phyloP scores from a whole-genome alignment of 257 asterid species.

The Solanum okadae region DNA sequence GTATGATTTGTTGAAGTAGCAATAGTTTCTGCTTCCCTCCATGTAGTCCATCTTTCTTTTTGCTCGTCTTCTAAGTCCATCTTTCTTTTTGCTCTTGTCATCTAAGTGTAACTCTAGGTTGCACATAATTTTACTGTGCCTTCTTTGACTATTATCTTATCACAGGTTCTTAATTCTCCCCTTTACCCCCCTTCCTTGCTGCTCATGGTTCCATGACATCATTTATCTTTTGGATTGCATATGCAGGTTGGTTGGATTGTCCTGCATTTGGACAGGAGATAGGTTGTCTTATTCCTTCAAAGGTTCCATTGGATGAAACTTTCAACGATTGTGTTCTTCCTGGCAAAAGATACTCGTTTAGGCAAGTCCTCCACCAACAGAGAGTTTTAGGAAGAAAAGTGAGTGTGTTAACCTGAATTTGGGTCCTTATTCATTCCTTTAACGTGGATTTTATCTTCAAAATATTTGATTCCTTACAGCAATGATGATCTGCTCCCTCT shows the following conservation, averaged over 20 bases:
- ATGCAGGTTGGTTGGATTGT: slow-evolving; percentile 95
- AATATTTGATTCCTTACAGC: neutral
- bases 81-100: neutral
- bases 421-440: neutral
- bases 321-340: slow-evolving; percentile 63
- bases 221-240: neutral
- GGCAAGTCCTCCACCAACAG: slow-evolving; percentile 81
- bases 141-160: neutral
- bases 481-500: neutral
- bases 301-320: slow-evolving; percentile 85
- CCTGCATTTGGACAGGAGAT: slow-evolving; percentile 76
- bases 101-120: neutral
- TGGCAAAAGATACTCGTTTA: slow-evolving; percentile 89
- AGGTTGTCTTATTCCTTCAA: slow-evolving; percentile 75
- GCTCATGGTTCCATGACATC: neutral
- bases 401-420: slow-evolving; percentile 2
- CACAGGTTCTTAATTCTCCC: neutral
- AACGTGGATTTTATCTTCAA: neutral
- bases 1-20: neutral
- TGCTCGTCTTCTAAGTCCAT: neutral
- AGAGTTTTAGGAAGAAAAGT: slow-evolving; percentile 74
- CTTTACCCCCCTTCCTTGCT: neutral
- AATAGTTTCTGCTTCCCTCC: neutral
- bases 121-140: neutral
- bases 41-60: neutral